These are phyloP conservation scores for Tremellales sp. DNA, from an alignment of 1,284 basidiomycete genomes.

Conservation along the genomic window DNA sequence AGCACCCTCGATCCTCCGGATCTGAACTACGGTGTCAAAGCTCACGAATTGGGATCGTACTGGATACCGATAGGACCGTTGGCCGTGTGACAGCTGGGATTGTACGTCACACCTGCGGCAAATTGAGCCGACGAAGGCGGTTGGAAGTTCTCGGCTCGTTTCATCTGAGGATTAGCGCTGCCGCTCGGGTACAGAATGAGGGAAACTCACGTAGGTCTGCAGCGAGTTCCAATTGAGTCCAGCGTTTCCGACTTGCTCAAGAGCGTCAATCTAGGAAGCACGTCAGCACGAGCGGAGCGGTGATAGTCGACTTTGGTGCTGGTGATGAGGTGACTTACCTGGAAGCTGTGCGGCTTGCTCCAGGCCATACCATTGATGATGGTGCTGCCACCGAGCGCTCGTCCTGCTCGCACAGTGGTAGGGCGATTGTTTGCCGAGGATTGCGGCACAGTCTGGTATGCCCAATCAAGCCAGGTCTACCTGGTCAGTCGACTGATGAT, in stretches of 20 bases:
- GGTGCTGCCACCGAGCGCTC: conserved; percentile 40
- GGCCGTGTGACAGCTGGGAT: conserved; percentile 17
- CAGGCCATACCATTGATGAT: conserved; percentile 47
- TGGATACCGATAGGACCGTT: conserved; percentile 26
- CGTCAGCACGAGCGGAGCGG: background rate
- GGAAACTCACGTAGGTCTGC: conserved; percentile 22
- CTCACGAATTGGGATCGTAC: conserved; percentile 19
- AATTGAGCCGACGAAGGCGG: conserved; percentile 18
- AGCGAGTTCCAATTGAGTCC: conserved; percentile 40
- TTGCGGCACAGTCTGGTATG: conserved; percentile 37
- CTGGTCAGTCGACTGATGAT: background rate
- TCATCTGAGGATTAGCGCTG: conserved; percentile 21
- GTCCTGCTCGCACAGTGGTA: conserved; percentile 20
- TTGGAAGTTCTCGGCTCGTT: conserved; percentile 25
- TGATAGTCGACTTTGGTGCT: no score
- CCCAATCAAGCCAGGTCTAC: conserved; percentile 36
- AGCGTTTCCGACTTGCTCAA: conserved; percentile 33
- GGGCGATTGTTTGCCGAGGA: conserved; percentile 20
- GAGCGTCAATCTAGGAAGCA: conserved; percentile 25
- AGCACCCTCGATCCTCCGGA: background rate
- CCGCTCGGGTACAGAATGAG: background rate
- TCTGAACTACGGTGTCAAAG: background rate
- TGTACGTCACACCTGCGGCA: conserved; percentile 26
- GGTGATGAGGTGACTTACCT: conserved; percentile 7
- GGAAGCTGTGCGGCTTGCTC: conserved; percentile 38